phyloP scores from a whole-genome alignment of 345 rosid genomes.

The Hypericum androsaemum region DNA sequence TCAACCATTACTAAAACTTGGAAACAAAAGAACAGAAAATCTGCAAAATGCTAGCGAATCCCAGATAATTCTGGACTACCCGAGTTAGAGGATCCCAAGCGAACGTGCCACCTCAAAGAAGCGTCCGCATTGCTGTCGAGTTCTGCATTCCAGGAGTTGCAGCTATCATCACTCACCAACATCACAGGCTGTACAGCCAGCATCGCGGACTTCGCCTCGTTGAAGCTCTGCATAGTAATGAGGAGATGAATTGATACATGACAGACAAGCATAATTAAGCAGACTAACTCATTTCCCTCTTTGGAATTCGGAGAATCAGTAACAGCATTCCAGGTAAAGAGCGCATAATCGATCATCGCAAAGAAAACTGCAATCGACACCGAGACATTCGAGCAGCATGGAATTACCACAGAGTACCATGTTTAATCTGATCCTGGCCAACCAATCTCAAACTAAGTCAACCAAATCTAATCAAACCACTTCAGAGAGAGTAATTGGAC shows the following conservation, averaged over 20 bases:
- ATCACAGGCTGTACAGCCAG: slow-evolving; percentile 41
- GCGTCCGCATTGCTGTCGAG: slow-evolving; percentile 26
- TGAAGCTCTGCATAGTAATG: slow-evolving; percentile 38
- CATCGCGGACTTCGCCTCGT: slow-evolving; percentile 62
- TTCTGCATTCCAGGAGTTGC: slow-evolving; percentile 34
- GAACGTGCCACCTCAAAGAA: slow-evolving; percentile 58
- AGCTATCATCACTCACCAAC: slow-evolving; percentile 59
- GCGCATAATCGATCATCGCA: no score
- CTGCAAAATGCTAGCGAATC: slow-evolving; percentile 20
- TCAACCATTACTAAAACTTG: neutral
- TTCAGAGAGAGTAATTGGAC: no score
- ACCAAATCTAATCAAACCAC: no score
- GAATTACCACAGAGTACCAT: no score
- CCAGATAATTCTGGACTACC: slow-evolving; percentile 16
- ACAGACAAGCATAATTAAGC: neutral
- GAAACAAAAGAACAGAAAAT: neutral
- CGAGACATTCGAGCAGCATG: no score
- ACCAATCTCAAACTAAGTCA: no score
- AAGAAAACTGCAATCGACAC: no score
- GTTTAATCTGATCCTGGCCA: no score
- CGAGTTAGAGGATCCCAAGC: slow-evolving; percentile 30
- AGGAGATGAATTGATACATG: neutral
- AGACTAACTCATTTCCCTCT: no score
- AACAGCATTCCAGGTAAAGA: no score
- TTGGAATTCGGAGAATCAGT: no score